phyloP scores from a whole-genome alignment of 352 stramenopile genomes.

The Globisporangium radiosum region DNA sequence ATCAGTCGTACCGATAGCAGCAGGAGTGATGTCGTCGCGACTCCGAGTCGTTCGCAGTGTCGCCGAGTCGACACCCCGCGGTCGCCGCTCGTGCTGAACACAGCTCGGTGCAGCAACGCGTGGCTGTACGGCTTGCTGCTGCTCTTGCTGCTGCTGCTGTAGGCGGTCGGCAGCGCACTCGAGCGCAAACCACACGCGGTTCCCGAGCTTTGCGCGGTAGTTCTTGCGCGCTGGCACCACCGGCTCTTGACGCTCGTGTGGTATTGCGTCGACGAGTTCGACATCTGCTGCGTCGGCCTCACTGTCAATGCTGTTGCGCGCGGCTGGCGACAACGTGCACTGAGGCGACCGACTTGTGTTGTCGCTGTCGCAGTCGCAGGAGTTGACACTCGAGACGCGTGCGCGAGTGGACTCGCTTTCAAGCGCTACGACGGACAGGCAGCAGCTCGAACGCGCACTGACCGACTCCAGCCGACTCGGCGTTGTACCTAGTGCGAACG shows the following conservation, averaged over 20 bases:
- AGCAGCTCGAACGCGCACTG: no score
- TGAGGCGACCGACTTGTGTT: background rate
- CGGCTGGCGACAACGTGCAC: background rate
- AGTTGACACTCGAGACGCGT: background rate
- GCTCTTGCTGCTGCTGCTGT: conserved; percentile 12
- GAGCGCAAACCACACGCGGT: conserved; percentile 60
- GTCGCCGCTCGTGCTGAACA: background rate
- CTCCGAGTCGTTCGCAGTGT: no score
- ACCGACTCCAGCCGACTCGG: no score
- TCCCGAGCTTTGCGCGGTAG: conserved; percentile 44
- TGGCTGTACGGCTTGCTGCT: background rate
- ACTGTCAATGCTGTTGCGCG: background rate
- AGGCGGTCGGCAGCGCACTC: conserved; percentile 41
- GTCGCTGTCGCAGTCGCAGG: background rate
- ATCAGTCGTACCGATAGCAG: no score
- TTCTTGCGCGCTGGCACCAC: conserved; percentile 12
- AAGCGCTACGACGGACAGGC: no score
- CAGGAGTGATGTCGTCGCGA: no score
- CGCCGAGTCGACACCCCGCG: no score
- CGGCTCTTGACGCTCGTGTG: background rate
- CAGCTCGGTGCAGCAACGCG: background rate
- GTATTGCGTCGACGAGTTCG: background rate
- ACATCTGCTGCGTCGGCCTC: background rate
- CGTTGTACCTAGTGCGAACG: background rate
- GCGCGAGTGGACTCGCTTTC: no score